Percentiles rank a stretch among this genome's conserved stretches.
Conservation (phyloP, 169 alveolate genomes). For the Amoebophrya sp. region DNA sequence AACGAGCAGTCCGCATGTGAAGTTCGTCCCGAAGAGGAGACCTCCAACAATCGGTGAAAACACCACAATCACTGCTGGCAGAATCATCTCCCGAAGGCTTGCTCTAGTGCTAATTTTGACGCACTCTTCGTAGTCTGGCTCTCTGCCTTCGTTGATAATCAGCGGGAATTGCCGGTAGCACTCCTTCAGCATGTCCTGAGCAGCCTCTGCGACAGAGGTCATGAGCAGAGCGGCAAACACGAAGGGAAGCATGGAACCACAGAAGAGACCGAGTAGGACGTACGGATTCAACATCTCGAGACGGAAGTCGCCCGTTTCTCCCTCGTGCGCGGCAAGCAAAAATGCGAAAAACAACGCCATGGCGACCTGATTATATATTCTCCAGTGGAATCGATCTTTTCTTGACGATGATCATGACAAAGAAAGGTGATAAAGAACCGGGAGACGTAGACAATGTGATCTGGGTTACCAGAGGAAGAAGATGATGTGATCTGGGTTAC, state of each 20-base stretch:
- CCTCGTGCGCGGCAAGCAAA: not conserved
- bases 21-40: conserved; percentile 63
- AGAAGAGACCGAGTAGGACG: conserved; percentile 62
- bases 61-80: conserved; percentile 43
- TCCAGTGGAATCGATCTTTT: no score
- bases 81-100: not conserved
- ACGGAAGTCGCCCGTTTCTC: conserved; percentile 25
- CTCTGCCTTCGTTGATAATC: not conserved
- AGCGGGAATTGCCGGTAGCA: conserved; percentile 67
- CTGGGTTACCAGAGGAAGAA: conserved; percentile 78
- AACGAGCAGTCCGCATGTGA: conserved; percentile 58
- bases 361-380: conserved; percentile 74
- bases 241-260: conserved; percentile 79
- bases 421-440: no score
- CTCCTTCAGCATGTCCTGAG: conserved; percentile 51
- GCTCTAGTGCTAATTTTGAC: conserved; percentile 39
- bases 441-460: no score
- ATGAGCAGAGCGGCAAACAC: conserved; percentile 59
- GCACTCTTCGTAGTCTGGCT: conserved; percentile 40
- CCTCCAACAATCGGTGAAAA: conserved; percentile 68
- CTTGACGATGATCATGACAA: no score
- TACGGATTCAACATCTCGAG: conserved; percentile 63
- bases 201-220: not conserved
- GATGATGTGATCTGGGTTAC: no score
- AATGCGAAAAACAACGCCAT: conserved; percentile 52